These are phyloP conservation scores for Candida fluviatilis DNA, from an alignment of 805 yeast species.

Conservation along the genomic window DNA sequence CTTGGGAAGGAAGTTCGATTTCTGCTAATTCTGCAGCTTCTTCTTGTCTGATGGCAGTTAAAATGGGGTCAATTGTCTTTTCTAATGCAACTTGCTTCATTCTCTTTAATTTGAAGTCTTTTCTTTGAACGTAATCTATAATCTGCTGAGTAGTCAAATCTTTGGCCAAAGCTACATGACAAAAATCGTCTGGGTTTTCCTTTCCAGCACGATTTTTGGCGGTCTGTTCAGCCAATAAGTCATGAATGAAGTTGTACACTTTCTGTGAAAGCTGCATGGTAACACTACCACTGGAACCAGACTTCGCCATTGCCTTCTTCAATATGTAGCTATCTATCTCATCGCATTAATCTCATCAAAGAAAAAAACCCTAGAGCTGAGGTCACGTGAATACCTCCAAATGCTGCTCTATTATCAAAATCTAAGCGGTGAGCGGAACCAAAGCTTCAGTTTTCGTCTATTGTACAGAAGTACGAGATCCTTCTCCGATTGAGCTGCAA, in stretches of 20 bases:
- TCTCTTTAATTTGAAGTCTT: conserved; percentile 65
- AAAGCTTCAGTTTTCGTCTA: no score
- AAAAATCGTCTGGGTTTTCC: conserved; percentile 34
- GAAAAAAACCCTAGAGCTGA: background rate
- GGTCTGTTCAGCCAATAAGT: conserved; percentile 57
- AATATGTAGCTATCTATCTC: background rate
- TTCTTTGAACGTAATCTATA: conserved; percentile 54
- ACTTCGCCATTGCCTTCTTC: conserved; percentile 9
- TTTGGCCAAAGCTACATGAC: conserved; percentile 54
- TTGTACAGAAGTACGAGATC: no score
- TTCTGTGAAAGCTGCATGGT: conserved; percentile 46
- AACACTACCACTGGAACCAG: conserved; percentile 4
- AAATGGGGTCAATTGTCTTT: conserved; percentile 58
- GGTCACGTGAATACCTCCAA: background rate
- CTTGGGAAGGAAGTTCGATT: conserved; percentile 11
- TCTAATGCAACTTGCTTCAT: conserved; percentile 63
- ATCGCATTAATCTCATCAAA: background rate
- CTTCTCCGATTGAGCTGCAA: no score
- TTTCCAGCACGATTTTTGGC: conserved; percentile 30
- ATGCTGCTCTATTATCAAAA: background rate
- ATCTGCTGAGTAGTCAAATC: conserved; percentile 52
- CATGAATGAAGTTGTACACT: conserved; percentile 51
- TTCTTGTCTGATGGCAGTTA: conserved; percentile 52
- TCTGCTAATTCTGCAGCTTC: conserved; percentile 55
- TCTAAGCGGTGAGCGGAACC: no score